Base-by-base conservation (phyloP, 2,329 filamentous ascomycete genomes). In the Cladobotryum mycophilum region DNA sequence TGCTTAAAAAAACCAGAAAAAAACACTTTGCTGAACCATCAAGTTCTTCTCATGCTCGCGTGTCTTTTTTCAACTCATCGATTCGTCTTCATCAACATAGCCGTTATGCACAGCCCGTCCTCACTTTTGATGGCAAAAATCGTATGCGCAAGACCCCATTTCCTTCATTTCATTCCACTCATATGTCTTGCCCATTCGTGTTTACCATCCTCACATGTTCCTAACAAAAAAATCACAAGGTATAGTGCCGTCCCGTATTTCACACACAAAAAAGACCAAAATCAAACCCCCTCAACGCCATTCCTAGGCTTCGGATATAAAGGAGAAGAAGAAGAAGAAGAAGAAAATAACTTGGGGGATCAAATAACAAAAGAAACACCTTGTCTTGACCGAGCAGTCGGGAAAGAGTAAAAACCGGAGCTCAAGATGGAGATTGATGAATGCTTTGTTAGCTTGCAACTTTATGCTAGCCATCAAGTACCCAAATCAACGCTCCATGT, bases 221-320 rank as follows among this genome's bases (percentile, higher is more conserved):
- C 25, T 30, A 30, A 30, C 25, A 30, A 30, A 42, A 42, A 18
- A 18, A 18, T 20, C 15, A 42, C 36, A 49, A 52, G 50, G 50
- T 52, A 52, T 52, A 47, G 45, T 41, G 34, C 30, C 46, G 45
- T 30, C 49, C 8, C 8, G 14, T 33, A 42, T 25, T 48, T 50
- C 34, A 45, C 46, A 41, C 40, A 35, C 47, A 3, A 44, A 47
- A 47, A 51, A 25, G 11, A 5, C 42, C 33, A 36, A 36, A 41
- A 34, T 44, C 43, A 50, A 42, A 43, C 36, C 58, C 58, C 37
- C 37, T 40, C n/a, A 40, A 40, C 37, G n/a, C 37, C 37, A 15
- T n/a, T 40, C 37, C 37, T 40, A 15, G 14, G 17, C 37, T 15
- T n/a, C 7, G 37, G 37, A 40, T 40, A 58, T 58, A 55, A 59